Evolutionary conservation across 164 flowering plant genomes (phyloP), one percentile per base, ranked within the genome.

Genomic region (Chimonanthus salicifolius): DNA sequence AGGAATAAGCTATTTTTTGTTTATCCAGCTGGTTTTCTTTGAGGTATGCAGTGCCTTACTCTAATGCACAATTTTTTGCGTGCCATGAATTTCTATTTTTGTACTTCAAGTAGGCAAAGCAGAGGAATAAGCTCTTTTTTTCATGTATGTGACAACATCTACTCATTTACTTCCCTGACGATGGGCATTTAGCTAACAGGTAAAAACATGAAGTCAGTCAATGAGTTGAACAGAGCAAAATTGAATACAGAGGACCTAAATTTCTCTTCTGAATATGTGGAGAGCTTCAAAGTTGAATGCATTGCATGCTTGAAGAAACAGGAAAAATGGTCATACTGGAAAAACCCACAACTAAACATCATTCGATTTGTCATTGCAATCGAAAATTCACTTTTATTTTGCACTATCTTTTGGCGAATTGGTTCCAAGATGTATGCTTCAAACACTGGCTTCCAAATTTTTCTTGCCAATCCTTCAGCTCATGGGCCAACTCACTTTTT

Each of bases 301-400:
- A 85, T 87, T 74, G 83, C 90, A 45, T 93, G 99, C 82, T 76
- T 90, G 4, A 89, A 94, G 99, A 95, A 95, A 73, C 92, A 90
- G 64, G 86, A 90, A 33, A 33, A 33, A 87, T 83, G 82, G 90
- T 89, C 96, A 74, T 93, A 95, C 44, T 95, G 98, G 99, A 86
- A 96, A 81, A 90, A 90, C 74, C 97, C 98, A 44, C 91, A 89
- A 64, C 92, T 90, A 49, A 95, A 90, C 78, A 88, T 85, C 49
- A 88, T 87, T 47, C 77, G 99, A 64, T 87, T 68, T 80, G 82
- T 83, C 81, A 89, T 90, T 82, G 89, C 96, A 21, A 73, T 90
- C 49, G 84, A 78, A 13, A 79, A 86, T 60, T 88, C 94, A 9
- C 84, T 94, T 58, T 70, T 92, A 81, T 73, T 90, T 49, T 98